Evolutionary conservation across 176 grass and related monocot species (phyloP), one percentile per base, ranked within the genome.

Genomic region (Carex parvula): DNA sequence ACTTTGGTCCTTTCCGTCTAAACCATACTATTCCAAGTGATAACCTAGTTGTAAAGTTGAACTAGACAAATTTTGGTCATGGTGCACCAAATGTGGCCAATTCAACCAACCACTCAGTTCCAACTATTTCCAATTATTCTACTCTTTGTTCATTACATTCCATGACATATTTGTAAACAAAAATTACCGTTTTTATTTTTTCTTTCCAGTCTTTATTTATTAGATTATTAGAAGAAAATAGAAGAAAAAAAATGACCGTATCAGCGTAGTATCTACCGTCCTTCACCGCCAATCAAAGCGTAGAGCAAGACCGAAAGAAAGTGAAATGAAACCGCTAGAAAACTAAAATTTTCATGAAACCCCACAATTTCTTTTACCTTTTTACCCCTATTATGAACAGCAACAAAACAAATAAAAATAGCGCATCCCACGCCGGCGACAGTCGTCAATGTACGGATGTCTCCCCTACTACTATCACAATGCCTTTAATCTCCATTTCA

Each of bases 361-460:
- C 60, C 77, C 18, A 70, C 67, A 71, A 85, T 63, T 29, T 11
- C 13, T 77, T 73, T 85, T 35, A 83, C 84, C 71, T 60, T 60
- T 83, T 70, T 93, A 41, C 73, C 37, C 29, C 46, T 73, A 50
- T 21, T 8, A 57, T 61, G 39, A 84, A 33, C 52, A 57, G 60
- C 2, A 87, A 68, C 15, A 78, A 72, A 57, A 65, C 73, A 71
- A 73, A 85, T 52, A 83, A 90, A 89, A 84, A 85, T 90, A 61
- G 81, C 87, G 87, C 74, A 79, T 20, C 88, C 83, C 91, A 88
- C 94, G 87, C 86, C 94, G 86, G 84, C 82, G 86, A 90, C 94
- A 91, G 79, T 63, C 89, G 89, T 93, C 91, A 89, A 88, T 66
- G 91, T 97, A 97, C 94, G 94, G 91, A 90, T 85, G 86, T 89